Conservation (phyloP, 208 protist genomes). For the Strigomonas galati region DNA sequence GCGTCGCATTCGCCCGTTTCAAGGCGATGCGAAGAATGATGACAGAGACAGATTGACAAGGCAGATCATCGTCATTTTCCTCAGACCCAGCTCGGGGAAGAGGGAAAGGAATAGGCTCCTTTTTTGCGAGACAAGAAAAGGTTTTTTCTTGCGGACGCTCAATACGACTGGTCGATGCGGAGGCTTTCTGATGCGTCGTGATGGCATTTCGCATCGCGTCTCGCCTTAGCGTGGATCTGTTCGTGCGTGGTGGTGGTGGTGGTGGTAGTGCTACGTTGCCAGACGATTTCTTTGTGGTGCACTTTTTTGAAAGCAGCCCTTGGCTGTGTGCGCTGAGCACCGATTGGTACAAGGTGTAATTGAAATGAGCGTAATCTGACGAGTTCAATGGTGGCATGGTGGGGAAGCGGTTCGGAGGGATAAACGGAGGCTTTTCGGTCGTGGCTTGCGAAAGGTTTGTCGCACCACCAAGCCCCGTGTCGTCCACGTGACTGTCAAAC, state of each 20-base stretch:
- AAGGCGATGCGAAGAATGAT: conserved; percentile 58
- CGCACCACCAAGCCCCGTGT: not conserved
- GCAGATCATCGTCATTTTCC: conserved; percentile 8
- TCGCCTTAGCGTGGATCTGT: too few species aligned
- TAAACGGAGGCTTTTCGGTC: conserved; percentile 13
- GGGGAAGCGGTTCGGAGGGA: conserved; percentile 32
- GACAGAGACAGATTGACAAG: conserved; percentile 46
- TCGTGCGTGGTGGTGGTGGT: too few species aligned
- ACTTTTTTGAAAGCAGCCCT: too few species aligned
- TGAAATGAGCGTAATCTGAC: conserved; percentile 19
- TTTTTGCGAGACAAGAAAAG: too few species aligned
- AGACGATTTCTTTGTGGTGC: too few species aligned
- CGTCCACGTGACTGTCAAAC: not conserved
- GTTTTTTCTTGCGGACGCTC: too few species aligned
- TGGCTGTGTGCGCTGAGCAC: conserved; percentile 14
- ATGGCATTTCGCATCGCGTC: too few species aligned
- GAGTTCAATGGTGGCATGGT: conserved; percentile 19
- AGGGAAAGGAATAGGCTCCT: too few species aligned
- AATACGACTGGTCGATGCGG: too few species aligned
- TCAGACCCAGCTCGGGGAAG: not conserved
- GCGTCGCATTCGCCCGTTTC: conserved; percentile 43
- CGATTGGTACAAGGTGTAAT: conserved; percentile 25
- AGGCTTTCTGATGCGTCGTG: too few species aligned
- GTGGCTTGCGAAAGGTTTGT: not conserved
- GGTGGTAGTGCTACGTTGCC: too few species aligned